A percentile compares a stretch with the other conserved stretches of the same genome.
These are phyloP conservation scores for Murraya koenigii DNA, from an alignment of 345 rosid genomes.

Conservation along the genomic window DNA sequence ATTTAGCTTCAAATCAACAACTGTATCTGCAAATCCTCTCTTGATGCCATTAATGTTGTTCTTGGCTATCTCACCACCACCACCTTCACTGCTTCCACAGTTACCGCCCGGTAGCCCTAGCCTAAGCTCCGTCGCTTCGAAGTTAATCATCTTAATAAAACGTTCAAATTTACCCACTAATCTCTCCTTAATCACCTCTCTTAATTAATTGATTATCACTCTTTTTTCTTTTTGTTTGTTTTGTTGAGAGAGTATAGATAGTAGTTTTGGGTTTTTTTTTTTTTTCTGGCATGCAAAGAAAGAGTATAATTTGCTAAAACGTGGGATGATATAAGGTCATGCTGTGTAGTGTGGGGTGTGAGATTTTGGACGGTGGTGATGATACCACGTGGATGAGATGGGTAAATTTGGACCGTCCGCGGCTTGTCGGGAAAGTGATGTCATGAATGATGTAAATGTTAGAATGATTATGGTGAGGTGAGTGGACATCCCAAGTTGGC, in stretches of 20 bases:
- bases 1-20: slow-evolving; percentile 73
- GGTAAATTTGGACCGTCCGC: slow-evolving; percentile 31
- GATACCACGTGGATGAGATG: slow-evolving; percentile 43
- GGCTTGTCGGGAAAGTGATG: slow-evolving; percentile 56
- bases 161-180: background rate
- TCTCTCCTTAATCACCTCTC: background rate
- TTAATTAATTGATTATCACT: background rate
- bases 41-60: slow-evolving; percentile 36
- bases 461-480: slow-evolving; percentile 41
- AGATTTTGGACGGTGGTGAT: slow-evolving; percentile 37
- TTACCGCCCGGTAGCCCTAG: slow-evolving; percentile 66
- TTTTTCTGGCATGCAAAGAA: background rate
- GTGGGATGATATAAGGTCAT: slow-evolving; percentile 26
- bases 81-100: slow-evolving; percentile 18
- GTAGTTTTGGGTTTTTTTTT: background rate
- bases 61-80: slow-evolving; percentile 6
- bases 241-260: background rate
- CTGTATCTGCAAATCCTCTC: slow-evolving; percentile 61
- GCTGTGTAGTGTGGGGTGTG: background rate
- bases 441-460: slow-evolving; percentile 46
- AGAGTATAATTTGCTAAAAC: background rate
- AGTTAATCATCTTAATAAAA: slow-evolving; percentile 48
- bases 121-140: slow-evolving; percentile 86
- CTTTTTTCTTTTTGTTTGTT: background rate
- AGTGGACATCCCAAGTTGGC: slow-evolving; percentile 45